A percentile compares a stretch with the other conserved stretches of the same genome.
phyloP scores from a whole-genome alignment of 1,139 yeast species.

The Zygoascus hellenicus region DNA sequence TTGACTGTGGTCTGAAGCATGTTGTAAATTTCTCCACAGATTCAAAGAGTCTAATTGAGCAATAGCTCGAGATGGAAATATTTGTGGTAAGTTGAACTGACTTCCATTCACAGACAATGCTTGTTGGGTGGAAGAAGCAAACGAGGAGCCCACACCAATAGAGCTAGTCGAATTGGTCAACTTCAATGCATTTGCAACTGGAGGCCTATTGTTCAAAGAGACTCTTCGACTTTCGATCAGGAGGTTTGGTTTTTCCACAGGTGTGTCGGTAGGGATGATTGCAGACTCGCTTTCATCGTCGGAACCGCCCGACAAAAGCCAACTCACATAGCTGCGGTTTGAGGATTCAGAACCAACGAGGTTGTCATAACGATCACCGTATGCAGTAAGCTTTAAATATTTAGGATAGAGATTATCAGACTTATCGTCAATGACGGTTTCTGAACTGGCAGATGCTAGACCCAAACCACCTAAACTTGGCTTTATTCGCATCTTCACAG shows the following conservation, averaged over 20 bases:
- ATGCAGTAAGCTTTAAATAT: conserved; percentile 26
- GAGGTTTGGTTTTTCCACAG: background rate
- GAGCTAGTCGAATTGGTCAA: conserved; percentile 4
- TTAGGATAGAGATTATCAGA: conserved; percentile 17
- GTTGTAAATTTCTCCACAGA: conserved; percentile 12
- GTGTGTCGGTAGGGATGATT: background rate
- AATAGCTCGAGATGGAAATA: conserved; percentile 24
- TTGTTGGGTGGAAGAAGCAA: conserved; percentile 8
- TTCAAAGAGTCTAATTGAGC: conserved; percentile 23
- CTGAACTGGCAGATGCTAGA: background rate
- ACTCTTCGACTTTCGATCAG: conserved; percentile 7
- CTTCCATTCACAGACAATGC: conserved; percentile 11
- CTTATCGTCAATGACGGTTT: background rate
- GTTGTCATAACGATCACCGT: conserved; percentile 23
- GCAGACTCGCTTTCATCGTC: background rate
- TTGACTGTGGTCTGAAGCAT: background rate
- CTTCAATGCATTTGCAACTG: background rate
- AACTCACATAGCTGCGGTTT: conserved; percentile 3
- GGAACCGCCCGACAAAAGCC: conserved; percentile 3
- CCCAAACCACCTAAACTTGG: background rate
- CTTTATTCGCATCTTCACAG: conserved; percentile 8
- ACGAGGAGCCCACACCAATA: conserved; percentile 5
- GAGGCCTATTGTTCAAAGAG: background rate
- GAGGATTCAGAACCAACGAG: conserved; percentile 3
- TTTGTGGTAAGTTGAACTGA: conserved; percentile 22